Base-by-base conservation (phyloP, 371 early-diverging fungal species). In the Funneliformis caledonium region DNA sequence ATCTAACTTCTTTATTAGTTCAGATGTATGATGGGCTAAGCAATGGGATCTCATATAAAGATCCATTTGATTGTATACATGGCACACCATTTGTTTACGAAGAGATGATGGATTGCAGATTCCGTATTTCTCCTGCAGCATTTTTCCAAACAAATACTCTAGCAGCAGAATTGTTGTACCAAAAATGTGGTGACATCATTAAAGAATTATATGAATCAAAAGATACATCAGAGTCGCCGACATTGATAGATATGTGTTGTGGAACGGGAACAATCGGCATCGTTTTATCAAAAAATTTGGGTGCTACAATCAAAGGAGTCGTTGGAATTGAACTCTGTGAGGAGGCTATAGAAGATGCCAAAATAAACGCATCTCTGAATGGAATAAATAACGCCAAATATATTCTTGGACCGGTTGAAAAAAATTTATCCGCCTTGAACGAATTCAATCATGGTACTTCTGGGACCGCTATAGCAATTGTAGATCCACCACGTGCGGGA, bases 221-320 rank as follows among this genome's bases (percentile, higher is more conserved):
- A 88, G 88, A 68, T 83, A 84, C 67, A 83, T 19, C 37, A 33
- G 52, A 47, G 7, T 10, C 72, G 12, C 50, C 59, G 22, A 61
- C n/a, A 16, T 82, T 94, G 33, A 84, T 95, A 37, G 96, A 96
- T 83, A 84, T 96, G 22, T 96, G 97, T 86, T 95, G 95, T 85
- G 97, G 97, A 33, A 95, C 96, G 7, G 96, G 96, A 42, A 94
- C 95, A 11, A 95, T 96, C 83, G 97, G 97, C 31, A 90, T 96
- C 62, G 90, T 91, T 14, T 89, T 95, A 91, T 92, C 96, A 1
- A 75, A 75, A 61, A 52, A 11, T 22, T n/a, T 72, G 7, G 72
- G 72, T 12, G 82, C 87, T 62, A 83, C 82, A 6, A 92, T 94
- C 10, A 91, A 92, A 72, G 83, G 86, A 31, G 94, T 96, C 12